Percentiles rank a stretch among this genome's conserved stretches.
These are phyloP conservation scores for Fagopyrum homotropicum DNA, from an alignment of 148 eudicot genomes.

Conservation along the genomic window DNA sequence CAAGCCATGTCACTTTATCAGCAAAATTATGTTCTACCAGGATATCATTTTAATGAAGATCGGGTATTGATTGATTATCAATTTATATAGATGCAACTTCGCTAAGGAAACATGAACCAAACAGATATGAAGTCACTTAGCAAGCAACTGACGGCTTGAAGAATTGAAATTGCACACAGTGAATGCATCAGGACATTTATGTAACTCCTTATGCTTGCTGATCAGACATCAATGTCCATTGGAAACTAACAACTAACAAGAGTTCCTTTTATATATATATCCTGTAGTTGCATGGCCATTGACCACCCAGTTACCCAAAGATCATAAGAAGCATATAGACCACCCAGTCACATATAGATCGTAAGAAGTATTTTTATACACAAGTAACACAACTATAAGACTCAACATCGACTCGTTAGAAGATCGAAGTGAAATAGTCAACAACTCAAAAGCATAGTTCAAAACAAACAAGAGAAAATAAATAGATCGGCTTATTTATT, in stretches of 20 bases:
- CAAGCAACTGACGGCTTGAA: neutral
- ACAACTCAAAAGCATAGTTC: neutral
- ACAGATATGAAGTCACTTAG: neutral
- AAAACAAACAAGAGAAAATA: neutral
- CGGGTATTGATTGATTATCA: neutral
- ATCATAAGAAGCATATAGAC: neutral
- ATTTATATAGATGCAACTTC: neutral
- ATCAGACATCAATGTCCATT: neutral
- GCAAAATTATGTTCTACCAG: neutral
- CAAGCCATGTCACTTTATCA: neutral
- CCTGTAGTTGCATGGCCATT: neutral
- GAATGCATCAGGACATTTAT: neutral
- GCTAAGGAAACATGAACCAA: neutral
- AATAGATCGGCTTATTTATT: neutral
- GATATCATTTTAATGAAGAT: neutral
- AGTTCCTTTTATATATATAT: neutral
- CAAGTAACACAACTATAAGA: neutral
- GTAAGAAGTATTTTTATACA: neutral
- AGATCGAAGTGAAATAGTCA: neutral
- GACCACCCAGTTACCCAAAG: neutral
- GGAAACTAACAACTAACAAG: neutral
- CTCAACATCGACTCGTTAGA: neutral
- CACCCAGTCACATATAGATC: neutral
- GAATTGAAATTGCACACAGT: neutral
- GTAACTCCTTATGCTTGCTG: neutral